Percentiles rank a stretch among this genome's conserved stretches.
Evolutionary conservation across 495 filamentous ascomycete genomes (phyloP).

Genomic region (Talaromyces adpressus): DNA sequence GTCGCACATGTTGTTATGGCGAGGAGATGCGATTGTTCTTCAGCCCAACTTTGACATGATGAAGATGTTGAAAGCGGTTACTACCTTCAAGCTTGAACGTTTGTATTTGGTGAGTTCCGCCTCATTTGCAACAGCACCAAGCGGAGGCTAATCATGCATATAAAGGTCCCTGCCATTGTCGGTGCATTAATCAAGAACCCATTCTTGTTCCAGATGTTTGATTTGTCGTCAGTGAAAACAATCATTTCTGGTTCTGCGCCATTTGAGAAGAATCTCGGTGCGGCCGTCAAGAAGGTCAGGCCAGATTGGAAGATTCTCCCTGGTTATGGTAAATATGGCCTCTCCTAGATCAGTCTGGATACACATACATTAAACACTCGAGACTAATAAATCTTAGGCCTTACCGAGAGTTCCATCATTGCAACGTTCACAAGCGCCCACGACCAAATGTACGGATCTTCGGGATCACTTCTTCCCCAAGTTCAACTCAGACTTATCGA

Average conservation of each 20-base stretch:
- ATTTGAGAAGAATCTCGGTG: constrained; percentile 6
- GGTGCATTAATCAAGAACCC: constrained; percentile 8
- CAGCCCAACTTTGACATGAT: background rate
- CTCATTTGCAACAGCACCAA: background rate
- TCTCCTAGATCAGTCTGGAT: background rate
- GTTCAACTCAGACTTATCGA: constrained; percentile 63
- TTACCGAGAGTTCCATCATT: constrained; percentile 77
- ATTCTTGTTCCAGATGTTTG: constrained; percentile 11
- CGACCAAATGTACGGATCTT: constrained; percentile 67
- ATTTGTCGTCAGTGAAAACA: constrained; percentile 9
- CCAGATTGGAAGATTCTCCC: constrained; percentile 8
- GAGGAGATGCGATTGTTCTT: constrained; percentile 1
- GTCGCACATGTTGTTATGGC: background rate
- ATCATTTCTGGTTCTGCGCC: constrained; percentile 9
- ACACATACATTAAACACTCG: background rate
- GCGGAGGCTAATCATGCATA: background rate
- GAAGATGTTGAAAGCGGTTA: constrained; percentile 1
- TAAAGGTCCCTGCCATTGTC: constrained; percentile 8
- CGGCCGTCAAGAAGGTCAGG: constrained; percentile 2
- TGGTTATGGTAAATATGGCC: constrained; percentile 6
- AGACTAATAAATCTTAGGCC: constrained; percentile 34
- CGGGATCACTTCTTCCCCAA: constrained; percentile 63
- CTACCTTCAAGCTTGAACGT: background rate
- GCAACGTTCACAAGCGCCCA: constrained; percentile 55
- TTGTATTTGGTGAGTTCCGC: background rate